Conservation (phyloP, 805 yeast genomes). For the Priceomyces fermenticarens region DNA sequence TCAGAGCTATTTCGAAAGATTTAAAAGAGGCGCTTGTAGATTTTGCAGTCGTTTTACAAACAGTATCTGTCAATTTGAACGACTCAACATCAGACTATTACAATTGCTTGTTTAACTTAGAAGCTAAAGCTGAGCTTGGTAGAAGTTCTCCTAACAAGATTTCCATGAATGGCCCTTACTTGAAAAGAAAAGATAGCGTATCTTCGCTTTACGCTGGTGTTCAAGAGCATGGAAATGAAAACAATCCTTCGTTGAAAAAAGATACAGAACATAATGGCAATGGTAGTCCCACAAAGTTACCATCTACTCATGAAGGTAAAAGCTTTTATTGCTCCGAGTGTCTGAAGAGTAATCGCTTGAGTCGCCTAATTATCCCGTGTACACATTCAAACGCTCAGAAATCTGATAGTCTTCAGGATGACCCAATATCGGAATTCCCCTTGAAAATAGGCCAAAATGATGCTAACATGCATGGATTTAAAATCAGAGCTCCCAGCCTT, state of each 20-base stretch:
- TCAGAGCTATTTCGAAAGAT: conserved; percentile 43
- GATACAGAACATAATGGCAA: neutral
- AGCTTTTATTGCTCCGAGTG: conserved; percentile 7
- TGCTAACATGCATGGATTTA: conserved; percentile 3
- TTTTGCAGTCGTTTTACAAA: conserved; percentile 33
- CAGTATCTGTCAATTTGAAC: conserved; percentile 20
- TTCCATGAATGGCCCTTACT: conserved; percentile 2
- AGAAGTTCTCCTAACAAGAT: conserved; percentile 8
- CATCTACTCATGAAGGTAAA: neutral
- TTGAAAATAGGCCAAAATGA: conserved; percentile 3
- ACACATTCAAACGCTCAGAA: conserved; percentile 7
- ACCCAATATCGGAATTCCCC: neutral
- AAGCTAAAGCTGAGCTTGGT: conserved; percentile 6
- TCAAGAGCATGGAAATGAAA: neutral
- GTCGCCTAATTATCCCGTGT: conserved; percentile 10
- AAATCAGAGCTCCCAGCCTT: conserved; percentile 5
- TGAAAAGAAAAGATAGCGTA: conserved; percentile 1
- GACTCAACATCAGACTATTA: conserved; percentile 19
- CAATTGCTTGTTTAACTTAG: conserved; percentile 7
- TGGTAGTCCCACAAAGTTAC: conserved; percentile 7
- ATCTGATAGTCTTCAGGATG: conserved; percentile 2
- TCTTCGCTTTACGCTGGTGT: neutral
- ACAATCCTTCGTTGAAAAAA: neutral
- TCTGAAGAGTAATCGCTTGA: conserved; percentile 4
- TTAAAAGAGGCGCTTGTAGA: conserved; percentile 46